Evolutionary conservation across 352 stramenopile genomes (phyloP).

Genomic region (Globisporangium megalacanthum): DNA sequence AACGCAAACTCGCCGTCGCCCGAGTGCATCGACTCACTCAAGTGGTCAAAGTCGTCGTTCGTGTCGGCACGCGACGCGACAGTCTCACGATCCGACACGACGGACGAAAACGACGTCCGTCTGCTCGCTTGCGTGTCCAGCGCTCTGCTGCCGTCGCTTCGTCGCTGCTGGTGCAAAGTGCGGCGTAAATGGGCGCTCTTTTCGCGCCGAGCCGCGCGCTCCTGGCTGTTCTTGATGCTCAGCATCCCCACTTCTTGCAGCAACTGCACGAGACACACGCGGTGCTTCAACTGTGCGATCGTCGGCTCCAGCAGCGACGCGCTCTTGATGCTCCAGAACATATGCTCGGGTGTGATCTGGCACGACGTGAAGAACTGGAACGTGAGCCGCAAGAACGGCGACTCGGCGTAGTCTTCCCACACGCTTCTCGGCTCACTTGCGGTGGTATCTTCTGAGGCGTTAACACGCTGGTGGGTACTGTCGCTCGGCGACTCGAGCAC

Average conservation of each 20-base stretch:
- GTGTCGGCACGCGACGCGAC: slow-evolving; percentile 33
- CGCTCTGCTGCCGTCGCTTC: background rate
- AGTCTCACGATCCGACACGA: slow-evolving; percentile 36
- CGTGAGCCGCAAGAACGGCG: slow-evolving; percentile 51
- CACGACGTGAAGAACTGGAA: slow-evolving; percentile 73
- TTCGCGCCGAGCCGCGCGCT: background rate
- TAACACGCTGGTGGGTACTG: background rate
- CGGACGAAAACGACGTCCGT: slow-evolving; percentile 14
- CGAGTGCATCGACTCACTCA: slow-evolving; percentile 22
- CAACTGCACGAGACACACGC: slow-evolving; percentile 51
- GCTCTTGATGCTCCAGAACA: slow-evolving; percentile 65
- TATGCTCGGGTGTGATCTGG: slow-evolving; percentile 66
- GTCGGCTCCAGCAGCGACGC: slow-evolving; percentile 58
- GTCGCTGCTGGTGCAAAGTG: slow-evolving; percentile 1
- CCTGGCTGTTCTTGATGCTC: slow-evolving; percentile 12
- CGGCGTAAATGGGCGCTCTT: background rate
- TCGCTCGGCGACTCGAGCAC: slow-evolving; percentile 5
- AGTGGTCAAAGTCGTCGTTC: slow-evolving; percentile 24
- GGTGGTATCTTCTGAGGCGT: background rate
- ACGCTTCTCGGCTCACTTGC: slow-evolving; percentile 7
- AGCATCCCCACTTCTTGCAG: slow-evolving; percentile 58
- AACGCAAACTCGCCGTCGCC: slow-evolving; percentile 1
- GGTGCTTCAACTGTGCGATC: slow-evolving; percentile 55
- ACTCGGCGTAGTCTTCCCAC: slow-evolving; percentile 70
- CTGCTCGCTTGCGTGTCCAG: background rate